Evolutionary conservation across 2,329 filamentous ascomycete genomes (phyloP), one percentile per base, ranked within the genome.

Genomic region (Epichloe amarillans): DNA sequence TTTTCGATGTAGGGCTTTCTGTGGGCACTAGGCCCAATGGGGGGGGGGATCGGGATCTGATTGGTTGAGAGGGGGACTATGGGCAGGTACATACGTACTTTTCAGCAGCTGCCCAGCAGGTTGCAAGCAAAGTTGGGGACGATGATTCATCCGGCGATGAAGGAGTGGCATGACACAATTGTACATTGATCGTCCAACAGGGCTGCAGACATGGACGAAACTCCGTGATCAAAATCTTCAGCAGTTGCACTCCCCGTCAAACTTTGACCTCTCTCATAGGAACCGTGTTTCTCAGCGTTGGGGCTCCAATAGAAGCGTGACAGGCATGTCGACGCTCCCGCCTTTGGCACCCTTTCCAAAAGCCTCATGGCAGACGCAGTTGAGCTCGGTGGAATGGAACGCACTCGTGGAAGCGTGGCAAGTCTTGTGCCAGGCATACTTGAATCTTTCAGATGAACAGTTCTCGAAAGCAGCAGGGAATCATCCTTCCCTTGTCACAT

Each of bases 301-400:
- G 26, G 26, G 30, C 30, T 30, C 30, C 30, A 17, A 21, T 30
- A 12, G 14, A 74, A 74, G 70, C 19, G 21, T 35, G 33, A 36
- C 14, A 47, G 44, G 26, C 49, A 52, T 52, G 50, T 46, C 51
- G 33, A 41, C 41, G 42, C 39, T 51, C 36, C 88, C 88, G 41
- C 76, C 82, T 36, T 75, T 96, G 66, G 88, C 85, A 52, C 79
- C 85, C 19, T 89, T 93, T 59, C 91, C 90, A 17, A 76, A 83
- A 54, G 70, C 77, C 36, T 70, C 72, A 50, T 81, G 88, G 70
- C 81, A 82, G 61, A 76, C 77, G 57, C 76, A 77, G 57, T 76
- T 95, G 53, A 72, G 75, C 39, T 69, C 80, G 3, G 69, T 75
- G 47, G 87, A 95, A 67, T 95, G 89, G 89, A 75, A 84, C 56